Conservation (phyloP, 352 stramenopile species). For the Phytophthora multivora region DNA sequence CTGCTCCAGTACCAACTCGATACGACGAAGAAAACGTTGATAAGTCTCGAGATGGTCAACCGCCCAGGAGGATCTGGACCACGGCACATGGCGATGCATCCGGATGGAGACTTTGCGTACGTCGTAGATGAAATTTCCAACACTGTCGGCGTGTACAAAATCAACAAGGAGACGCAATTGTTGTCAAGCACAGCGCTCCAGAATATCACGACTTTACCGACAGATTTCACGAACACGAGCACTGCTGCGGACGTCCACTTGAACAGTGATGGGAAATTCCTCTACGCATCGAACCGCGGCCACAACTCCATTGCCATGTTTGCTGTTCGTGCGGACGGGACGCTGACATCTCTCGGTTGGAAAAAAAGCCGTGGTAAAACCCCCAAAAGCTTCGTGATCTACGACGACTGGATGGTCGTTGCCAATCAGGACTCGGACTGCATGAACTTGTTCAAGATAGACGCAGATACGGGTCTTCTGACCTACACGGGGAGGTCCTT, state of each 20-base stretch:
- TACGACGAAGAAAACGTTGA: constrained; percentile 30
- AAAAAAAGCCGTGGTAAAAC: constrained; percentile 40
- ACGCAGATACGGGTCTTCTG: constrained; percentile 33
- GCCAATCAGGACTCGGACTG: constrained; percentile 57
- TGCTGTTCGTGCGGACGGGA: constrained; percentile 29
- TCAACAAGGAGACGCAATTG: constrained; percentile 16
- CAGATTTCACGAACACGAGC: constrained; percentile 24
- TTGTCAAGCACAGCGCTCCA: constrained; percentile 36
- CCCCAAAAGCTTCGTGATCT: constrained; percentile 49
- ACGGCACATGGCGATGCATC: constrained; percentile 54
- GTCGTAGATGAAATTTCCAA: constrained; percentile 62
- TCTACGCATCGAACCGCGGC: constrained; percentile 68
- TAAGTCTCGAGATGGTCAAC: constrained; percentile 12
- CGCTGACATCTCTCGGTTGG: constrained; percentile 35
- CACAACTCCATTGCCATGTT: constrained; percentile 67
- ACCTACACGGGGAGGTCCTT: constrained; percentile 38
- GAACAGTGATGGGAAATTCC: constrained; percentile 45
- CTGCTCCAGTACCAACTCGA: constrained; percentile 55
- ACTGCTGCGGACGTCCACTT: constrained; percentile 50
- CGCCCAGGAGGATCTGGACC: constrained; percentile 45
- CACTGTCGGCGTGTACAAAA: constrained; percentile 54
- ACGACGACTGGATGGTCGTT: constrained; percentile 48
- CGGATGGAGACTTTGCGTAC: constrained; percentile 43
- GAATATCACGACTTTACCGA: constrained; percentile 51
- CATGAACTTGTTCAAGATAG: constrained; percentile 49